phyloP scores from a whole-genome alignment of 106 monocot species.

The Hemerocallis citrina region DNA sequence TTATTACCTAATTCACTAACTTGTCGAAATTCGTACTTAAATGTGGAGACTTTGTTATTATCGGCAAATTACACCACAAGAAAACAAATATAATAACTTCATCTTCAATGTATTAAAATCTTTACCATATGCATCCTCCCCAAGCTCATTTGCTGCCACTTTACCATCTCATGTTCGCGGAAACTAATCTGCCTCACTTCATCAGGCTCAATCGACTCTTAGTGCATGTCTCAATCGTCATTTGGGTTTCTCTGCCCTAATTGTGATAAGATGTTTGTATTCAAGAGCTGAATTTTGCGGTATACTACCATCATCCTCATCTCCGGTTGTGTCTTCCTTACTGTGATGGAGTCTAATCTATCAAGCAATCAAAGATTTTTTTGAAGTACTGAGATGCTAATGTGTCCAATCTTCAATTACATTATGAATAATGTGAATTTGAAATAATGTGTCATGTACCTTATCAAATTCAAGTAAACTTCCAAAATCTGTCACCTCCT shows the following conservation, averaged over 20 bases:
- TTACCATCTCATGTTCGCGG: slow-evolving; percentile 50
- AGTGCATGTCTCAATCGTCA: slow-evolving; percentile 32
- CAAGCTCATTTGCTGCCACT: slow-evolving; percentile 29
- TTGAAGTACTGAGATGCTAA: neutral
- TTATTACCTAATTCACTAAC: too few relatives aligned
- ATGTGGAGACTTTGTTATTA: too few relatives aligned
- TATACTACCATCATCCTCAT: slow-evolving; percentile 23
- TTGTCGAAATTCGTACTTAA: too few relatives aligned
- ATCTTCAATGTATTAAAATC: too few relatives aligned
- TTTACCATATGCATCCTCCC: too few relatives aligned
- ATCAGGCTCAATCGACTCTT: slow-evolving; percentile 44
- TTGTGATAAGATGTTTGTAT: slow-evolving; percentile 58
- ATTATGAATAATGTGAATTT: neutral
- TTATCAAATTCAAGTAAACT: slow-evolving; percentile 34
- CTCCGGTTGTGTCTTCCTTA: slow-evolving; percentile 25
- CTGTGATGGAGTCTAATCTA: slow-evolving; percentile 13
- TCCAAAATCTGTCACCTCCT: slow-evolving; percentile 42
- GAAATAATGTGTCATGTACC: slow-evolving; percentile 19
- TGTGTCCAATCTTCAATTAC: neutral
- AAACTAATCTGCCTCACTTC: slow-evolving; percentile 62
- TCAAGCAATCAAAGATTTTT: neutral
- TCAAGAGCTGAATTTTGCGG: slow-evolving; percentile 16
- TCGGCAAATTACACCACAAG: too few relatives aligned
- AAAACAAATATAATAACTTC: too few relatives aligned
- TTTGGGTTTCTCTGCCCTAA: slow-evolving; percentile 56